Evolutionary conservation across 2,329 filamentous ascomycete genomes (phyloP), one percentile per base, ranked within the genome.

Genomic region (Phoma sp.): DNA sequence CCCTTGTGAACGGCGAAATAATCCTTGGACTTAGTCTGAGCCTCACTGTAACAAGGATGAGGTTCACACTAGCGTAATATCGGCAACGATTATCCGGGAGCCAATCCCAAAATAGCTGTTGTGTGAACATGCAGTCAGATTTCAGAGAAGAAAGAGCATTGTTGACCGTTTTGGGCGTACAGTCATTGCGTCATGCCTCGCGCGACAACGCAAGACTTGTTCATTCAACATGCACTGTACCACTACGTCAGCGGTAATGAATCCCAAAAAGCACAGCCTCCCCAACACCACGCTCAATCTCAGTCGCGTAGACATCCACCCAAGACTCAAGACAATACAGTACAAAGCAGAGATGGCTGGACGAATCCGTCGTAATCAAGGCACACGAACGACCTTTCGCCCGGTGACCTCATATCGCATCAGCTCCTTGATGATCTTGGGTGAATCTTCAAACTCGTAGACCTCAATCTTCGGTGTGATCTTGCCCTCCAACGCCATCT

Each of bases 401-500:
- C 72, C 72, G 2, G 70, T 69, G 3, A 75, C 70, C 44, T 75
- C 72, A 32, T 71, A 71, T 9, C 66, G 59, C 48, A 68, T 62
- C 22, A 75, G 51, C 48, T 73, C 68, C 32, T 72, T 55, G 9
- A 75, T 66, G 30, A 75, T 73, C 52, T 69, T 71, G 1, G 70
- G 69, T 10, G 70, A 67, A 4, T 74, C 70, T n/a, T 58, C 58
- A 41, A 74, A 74, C 25, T 72, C 68, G 46, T 71, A 71, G 0
- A 74, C 69, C 42, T 73, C 71, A 13, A 74, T 70, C 49, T 69
- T 72, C 0, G 72, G 72, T 9, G 68, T 73, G 14, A 74, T 77
- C 38, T 78, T 78, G 4, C 76, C 77, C 24, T 74, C 63, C 8
- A 78, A 61, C 4, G 77, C 77, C 61, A 78, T 70, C 37, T 76